A percentile compares a stretch with the other conserved stretches of the same genome.
These are phyloP conservation scores for Eragrostis tef DNA, from an alignment of 202 grass and related monocot species.

Conservation along the genomic window DNA sequence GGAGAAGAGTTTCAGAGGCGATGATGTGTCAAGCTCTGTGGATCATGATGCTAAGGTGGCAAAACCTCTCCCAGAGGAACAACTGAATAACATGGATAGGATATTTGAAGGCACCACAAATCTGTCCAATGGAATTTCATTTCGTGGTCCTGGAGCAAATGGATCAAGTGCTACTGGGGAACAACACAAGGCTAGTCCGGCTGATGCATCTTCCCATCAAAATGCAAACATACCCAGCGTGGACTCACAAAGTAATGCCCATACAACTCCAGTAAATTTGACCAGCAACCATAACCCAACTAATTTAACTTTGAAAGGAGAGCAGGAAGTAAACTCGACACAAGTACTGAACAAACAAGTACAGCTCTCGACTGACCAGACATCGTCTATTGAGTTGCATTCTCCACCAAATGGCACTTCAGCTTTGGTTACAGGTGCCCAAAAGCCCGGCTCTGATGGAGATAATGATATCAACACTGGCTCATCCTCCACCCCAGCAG, in stretches of 20 bases:
- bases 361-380: slow-evolving; percentile 43
- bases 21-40: slow-evolving; percentile 68
- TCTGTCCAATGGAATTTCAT: slow-evolving; percentile 51
- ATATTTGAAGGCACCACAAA: slow-evolving; percentile 60
- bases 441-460: slow-evolving; percentile 37
- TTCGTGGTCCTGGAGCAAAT: slow-evolving; percentile 30
- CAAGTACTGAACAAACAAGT: slow-evolving; percentile 34
- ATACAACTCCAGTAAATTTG: slow-evolving; percentile 44
- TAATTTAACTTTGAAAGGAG: slow-evolving; percentile 54
- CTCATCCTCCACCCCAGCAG: neutral
- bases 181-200: slow-evolving; percentile 30
- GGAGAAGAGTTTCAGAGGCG: slow-evolving; percentile 71
- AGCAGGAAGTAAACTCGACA: slow-evolving; percentile 51
- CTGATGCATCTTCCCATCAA: slow-evolving; percentile 40
- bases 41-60: slow-evolving; percentile 64
- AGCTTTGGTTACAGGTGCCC: slow-evolving; percentile 26
- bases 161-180: slow-evolving; percentile 33
- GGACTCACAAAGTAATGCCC: slow-evolving; percentile 36
- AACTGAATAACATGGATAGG: slow-evolving; percentile 61
- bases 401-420: slow-evolving; percentile 59
- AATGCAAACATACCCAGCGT: slow-evolving; percentile 25
- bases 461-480: slow-evolving; percentile 20
- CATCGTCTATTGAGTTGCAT: slow-evolving; percentile 37
- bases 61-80: slow-evolving; percentile 73
- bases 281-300: slow-evolving; percentile 20